Evolutionary conservation across 805 yeast species (phyloP).

Genomic region (Zygosaccharomyces rouxii): DNA sequence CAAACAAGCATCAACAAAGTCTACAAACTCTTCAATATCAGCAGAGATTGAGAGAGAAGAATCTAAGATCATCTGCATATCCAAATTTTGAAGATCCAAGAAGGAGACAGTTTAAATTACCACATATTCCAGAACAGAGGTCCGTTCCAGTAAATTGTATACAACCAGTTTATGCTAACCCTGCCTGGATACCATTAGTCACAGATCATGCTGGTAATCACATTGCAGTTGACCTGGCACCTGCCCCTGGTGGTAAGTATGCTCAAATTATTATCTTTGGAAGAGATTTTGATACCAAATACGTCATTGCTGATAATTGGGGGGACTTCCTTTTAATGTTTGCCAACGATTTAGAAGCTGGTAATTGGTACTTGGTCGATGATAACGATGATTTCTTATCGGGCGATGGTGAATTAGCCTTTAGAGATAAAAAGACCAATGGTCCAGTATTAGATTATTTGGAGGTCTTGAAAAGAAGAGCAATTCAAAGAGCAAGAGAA

Average conservation of each 20-base stretch:
- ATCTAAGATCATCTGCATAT: not conserved
- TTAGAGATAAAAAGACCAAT: constrained; percentile 54
- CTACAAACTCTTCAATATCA: constrained; percentile 9
- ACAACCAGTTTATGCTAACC: constrained; percentile 77
- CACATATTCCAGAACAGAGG: constrained; percentile 48
- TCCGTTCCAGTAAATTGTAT: constrained; percentile 75
- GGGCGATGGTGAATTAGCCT: constrained; percentile 71
- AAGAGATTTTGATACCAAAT: constrained; percentile 88
- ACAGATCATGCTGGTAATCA: constrained; percentile 90
- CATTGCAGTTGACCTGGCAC: constrained; percentile 83
- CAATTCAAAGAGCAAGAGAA: constrained; percentile 20
- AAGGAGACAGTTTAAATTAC: constrained; percentile 37
- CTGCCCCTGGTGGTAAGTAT: constrained; percentile 71
- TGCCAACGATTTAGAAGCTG: constrained; percentile 83
- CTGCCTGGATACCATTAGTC: constrained; percentile 86
- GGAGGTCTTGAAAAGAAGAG: constrained; percentile 38
- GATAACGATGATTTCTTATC: constrained; percentile 63
- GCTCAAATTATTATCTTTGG: constrained; percentile 95
- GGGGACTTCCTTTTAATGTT: constrained; percentile 79
- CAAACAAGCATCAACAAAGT: constrained; percentile 24
- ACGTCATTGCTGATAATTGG: constrained; percentile 80
- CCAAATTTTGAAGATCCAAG: constrained; percentile 1
- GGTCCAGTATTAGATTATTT: constrained; percentile 43
- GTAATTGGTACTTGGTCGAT: constrained; percentile 69
- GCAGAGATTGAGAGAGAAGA: not conserved